Evolutionary conservation across 495 filamentous ascomycete genomes (phyloP).

Genomic region (Neurospora sp.): DNA sequence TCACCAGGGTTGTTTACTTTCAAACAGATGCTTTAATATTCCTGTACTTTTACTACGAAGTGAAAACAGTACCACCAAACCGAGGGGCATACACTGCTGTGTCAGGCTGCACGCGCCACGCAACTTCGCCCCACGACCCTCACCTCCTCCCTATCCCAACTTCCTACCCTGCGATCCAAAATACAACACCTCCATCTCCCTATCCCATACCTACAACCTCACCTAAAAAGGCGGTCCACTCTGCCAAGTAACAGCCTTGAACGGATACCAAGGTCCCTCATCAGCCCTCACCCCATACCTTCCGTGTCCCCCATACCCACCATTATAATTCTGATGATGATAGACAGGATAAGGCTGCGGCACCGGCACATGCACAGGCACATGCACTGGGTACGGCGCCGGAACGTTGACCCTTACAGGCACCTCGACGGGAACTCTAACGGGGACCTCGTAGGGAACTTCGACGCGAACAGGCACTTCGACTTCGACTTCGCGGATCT

Average conservation of each 20-base stretch:
- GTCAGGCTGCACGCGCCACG: neutral
- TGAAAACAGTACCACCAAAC: neutral
- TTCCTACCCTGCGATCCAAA: neutral
- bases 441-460: neutral
- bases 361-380: neutral
- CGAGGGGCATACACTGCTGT: neutral
- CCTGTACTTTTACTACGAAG: neutral
- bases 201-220: neutral
- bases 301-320: neutral
- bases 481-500: neutral
- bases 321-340: neutral
- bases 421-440: neutral
- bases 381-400: neutral
- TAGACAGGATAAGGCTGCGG: neutral
- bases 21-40: neutral
- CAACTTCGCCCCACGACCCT: neutral
- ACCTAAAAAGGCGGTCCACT: neutral
- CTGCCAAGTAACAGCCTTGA: neutral
- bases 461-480: neutral
- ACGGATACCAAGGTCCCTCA: neutral
- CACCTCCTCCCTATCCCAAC: neutral
- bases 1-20: neutral
- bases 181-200: neutral
- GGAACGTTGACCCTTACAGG: neutral
- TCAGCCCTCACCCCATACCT: neutral